phyloP scores from a whole-genome alignment of 2,329 filamentous ascomycete species.

The Beauveria sp. region DNA sequence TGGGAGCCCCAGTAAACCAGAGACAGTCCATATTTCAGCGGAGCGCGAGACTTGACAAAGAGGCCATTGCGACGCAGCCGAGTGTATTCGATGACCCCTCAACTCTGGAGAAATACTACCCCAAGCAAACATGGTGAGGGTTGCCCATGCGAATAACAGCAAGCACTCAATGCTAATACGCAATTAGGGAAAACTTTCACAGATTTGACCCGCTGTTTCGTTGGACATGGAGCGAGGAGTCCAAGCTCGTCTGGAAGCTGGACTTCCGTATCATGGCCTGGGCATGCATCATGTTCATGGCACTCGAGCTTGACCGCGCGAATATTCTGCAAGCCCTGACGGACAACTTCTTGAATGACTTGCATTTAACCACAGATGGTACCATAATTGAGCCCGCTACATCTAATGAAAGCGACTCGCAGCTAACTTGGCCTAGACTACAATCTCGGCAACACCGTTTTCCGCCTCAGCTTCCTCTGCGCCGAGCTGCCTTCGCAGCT shows the following conservation, averaged over 20 bases:
- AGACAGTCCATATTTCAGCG: slow-evolving; percentile 29
- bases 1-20: slow-evolving; percentile 22
- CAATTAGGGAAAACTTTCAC: slow-evolving; percentile 32
- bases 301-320: slow-evolving; percentile 41
- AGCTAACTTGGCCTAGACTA: slow-evolving; percentile 19
- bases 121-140: slow-evolving; percentile 19
- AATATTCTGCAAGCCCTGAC: slow-evolving; percentile 41
- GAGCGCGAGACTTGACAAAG: slow-evolving; percentile 19
- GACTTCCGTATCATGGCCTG: slow-evolving; percentile 38
- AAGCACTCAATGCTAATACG: background rate
- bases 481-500: slow-evolving; percentile 51
- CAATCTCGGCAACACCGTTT: slow-evolving; percentile 27
- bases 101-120: slow-evolving; percentile 28
- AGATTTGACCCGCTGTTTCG: slow-evolving; percentile 39
- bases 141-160: no score
- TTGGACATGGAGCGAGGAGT: slow-evolving; percentile 35
- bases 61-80: slow-evolving; percentile 31
- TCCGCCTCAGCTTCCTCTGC: slow-evolving; percentile 24
- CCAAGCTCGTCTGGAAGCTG: slow-evolving; percentile 30
- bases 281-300: slow-evolving; percentile 33
- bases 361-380: slow-evolving; percentile 35
- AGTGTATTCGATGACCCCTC: slow-evolving; percentile 32
- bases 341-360: slow-evolving; percentile 38
- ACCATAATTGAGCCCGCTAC: no score
- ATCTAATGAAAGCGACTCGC: fast-evolving